Base-by-base conservation (phyloP, 208 protist species). In the Leishmania lainsoni region DNA sequence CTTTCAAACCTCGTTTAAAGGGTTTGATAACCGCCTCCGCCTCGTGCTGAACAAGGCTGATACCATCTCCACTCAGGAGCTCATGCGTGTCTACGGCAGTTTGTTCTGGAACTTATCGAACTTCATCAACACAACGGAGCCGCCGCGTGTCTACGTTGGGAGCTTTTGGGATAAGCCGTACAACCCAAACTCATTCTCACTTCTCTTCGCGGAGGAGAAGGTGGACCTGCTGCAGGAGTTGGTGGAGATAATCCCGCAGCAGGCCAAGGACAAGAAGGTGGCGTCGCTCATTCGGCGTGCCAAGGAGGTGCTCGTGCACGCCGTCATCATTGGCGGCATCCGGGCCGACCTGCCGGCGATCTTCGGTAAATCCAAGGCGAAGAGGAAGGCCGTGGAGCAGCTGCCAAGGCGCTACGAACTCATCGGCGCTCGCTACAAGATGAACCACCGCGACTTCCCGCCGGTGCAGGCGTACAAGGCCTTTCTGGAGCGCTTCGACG, bases 1-100 rank as follows among this genome's bases (percentile, higher is more conserved):
- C 72, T 93, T 94, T 78, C 76, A 83, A n/a, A 83, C 84, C 4
- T 84, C 92, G 75, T 89, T 96, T 58, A 76, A 87, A 52, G 95
- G 96, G 1, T 78, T 98, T 56, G 97, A 99, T 76, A 95, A 96
- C 58, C 98, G 98, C 76, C 86, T 99, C 45, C 92, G 97, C 70
- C 92, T 99, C 39, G 91, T 99, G 52, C 92, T 99, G 32, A 99
- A 99, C 85, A 99, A 99, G 90, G 95, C 98, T 0, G 98, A 99
- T 84, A 91, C 86, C 68, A 85, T 99, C 22, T 87, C 83, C 52
- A 88, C 89, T 26, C 97, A 99, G 90, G 95, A 99, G 88, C 90
- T 99, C 16, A 98, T 99, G 94, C 80, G 97, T 20, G 97, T 99
- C 4, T 98, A 98, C 79, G 98, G 98, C 61, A 96, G 96, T 26